A percentile compares a stretch with the other conserved stretches of the same genome.
phyloP scores from a whole-genome alignment of 2,329 filamentous ascomycete species.

The Aureobasidium sp. region DNA sequence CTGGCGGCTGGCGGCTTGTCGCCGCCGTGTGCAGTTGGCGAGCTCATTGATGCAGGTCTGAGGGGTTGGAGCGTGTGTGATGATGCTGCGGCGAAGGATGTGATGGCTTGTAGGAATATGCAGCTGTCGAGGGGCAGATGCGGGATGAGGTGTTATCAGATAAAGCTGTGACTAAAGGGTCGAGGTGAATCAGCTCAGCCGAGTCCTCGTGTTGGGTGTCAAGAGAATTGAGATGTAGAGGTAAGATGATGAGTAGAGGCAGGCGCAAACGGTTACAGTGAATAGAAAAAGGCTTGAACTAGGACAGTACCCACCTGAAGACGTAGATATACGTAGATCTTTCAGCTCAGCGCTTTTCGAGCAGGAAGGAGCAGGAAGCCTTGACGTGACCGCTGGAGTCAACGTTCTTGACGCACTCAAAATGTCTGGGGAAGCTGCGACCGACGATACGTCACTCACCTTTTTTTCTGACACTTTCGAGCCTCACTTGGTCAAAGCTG shows the following conservation, averaged over 20 bases:
- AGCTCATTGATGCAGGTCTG: conserved; percentile 1
- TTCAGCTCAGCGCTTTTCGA: conserved; percentile 4
- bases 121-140: conserved; percentile 9
- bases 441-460: not conserved
- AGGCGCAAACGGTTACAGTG: not conserved
- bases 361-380: not conserved
- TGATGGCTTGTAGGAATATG: not conserved
- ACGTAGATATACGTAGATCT: not conserved
- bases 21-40: not conserved
- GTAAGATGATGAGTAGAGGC: not conserved
- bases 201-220: not conserved
- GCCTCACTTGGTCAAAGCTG: not conserved
- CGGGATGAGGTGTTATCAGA: not conserved
- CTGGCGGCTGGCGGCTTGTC: not conserved
- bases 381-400: not conserved
- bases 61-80: not conserved
- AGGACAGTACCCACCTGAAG: not conserved
- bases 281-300: not conserved
- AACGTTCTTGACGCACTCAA: not conserved
- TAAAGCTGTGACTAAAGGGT: not conserved
- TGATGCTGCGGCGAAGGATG: not conserved
- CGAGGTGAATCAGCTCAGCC: not conserved
- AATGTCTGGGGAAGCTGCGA: not conserved
- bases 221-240: not conserved
- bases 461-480: too few species aligned